Evolutionary conservation across 2,329 filamentous ascomycete genomes (phyloP), one percentile per base, ranked within the genome.

Genomic region (Cladosporium phlei): DNA sequence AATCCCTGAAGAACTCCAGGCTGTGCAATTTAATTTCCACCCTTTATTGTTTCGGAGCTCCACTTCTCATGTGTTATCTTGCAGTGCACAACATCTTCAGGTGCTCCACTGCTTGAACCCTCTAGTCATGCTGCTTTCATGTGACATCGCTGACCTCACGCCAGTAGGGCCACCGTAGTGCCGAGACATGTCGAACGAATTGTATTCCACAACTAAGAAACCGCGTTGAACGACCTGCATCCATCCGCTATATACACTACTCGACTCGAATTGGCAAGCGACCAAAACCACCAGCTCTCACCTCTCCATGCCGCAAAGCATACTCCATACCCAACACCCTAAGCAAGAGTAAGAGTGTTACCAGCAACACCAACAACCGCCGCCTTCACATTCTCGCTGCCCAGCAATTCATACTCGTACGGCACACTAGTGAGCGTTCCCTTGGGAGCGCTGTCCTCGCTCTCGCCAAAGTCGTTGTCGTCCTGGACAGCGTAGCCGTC

Each of bases 341-440:
- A 55, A 49, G 46, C 52, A 20, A 68, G 63, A n/a, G 52, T 57
- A 10, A 70, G 57, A 11, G 66, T 69, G 47, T 60, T 61, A 47
- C 68, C 67, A 5, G 66, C 67, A 20, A 55, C 61, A 11, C 66
- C 66, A 21, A 66, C 63, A 59, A 70, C 67, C 27, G 66, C 65
- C 17, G 52, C 57, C 59, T 66, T 62, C 40, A 68, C 66, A 24
- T 59, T 61, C 3, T 55, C 50, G 10, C 61, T 62, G 14, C 51
- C 62, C n/a, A 69, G 53, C 11, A 65, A 52, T 22, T 53, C 57
- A 39, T 65, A 60, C 8, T 50, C 46, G 50, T 70, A 70, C 7
- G 66, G 64, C 2, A 62, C 62, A 33, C 48, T 55, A 12, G 50
- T 64, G 5, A 70, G 49, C 0, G 58, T 63, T 3, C 67, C 67